Conservation (phyloP, 345 rosid genomes). For the Syzygium oleosum region DNA sequence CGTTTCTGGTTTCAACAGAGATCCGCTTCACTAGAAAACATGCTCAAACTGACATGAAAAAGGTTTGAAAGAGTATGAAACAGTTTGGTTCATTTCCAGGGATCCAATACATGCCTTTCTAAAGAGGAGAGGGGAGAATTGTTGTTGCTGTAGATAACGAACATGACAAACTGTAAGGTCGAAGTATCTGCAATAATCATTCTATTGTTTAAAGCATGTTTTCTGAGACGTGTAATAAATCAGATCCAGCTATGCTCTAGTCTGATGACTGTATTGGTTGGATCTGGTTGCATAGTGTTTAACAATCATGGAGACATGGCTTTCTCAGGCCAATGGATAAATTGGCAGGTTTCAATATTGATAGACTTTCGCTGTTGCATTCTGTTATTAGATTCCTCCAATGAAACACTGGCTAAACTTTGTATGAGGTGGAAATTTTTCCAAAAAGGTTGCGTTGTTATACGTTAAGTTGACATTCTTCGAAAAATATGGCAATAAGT, state of each 20-base stretch:
- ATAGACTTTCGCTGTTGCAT: neutral
- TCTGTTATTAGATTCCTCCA: neutral
- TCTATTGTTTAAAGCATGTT: neutral
- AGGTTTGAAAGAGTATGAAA: neutral
- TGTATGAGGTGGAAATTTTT: neutral
- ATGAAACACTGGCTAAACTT: neutral
- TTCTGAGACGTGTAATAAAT: neutral
- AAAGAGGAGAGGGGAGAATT: neutral
- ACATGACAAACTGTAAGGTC: neutral
- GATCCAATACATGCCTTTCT: neutral
- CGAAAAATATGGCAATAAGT: neutral
- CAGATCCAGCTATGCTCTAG: neutral
- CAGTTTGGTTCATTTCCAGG: neutral
- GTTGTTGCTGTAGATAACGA: neutral
- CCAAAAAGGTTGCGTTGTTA: neutral
- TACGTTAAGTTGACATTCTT: neutral
- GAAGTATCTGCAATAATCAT: neutral
- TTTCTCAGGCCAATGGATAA: neutral
- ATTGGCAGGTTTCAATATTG: neutral
- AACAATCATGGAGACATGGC: neutral
- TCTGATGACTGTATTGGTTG: neutral
- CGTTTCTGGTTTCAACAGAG: neutral
- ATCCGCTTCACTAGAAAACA: neutral
- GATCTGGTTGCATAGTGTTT: neutral
- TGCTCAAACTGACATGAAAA: neutral